phyloP scores from a whole-genome alignment of 371 early-diverging fungal genomes.

The Sporodiniella umbellata region DNA sequence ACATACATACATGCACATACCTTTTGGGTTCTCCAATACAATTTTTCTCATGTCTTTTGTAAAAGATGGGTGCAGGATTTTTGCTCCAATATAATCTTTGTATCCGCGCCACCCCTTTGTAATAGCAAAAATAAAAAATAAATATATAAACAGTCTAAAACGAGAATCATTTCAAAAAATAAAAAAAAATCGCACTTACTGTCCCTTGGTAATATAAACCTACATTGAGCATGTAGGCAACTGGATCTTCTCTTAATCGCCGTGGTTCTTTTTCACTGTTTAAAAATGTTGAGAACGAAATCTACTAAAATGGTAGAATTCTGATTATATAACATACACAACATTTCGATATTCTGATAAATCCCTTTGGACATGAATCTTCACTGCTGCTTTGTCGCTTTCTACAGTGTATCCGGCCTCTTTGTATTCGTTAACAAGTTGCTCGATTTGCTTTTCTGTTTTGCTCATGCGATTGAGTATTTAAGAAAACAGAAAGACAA shows the following conservation, averaged over 20 bases:
- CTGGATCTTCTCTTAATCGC: conserved; percentile 71
- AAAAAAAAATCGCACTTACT: conserved; percentile 36
- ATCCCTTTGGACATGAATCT: conserved; percentile 24
- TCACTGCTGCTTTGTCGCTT: conserved; percentile 9
- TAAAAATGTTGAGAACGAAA: not conserved
- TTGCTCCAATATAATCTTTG: conserved; percentile 73
- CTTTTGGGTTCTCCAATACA: conserved; percentile 49
- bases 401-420: conserved; percentile 6
- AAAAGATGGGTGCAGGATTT: conserved; percentile 70
- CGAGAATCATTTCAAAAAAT: not conserved
- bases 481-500: not conserved
- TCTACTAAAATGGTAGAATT: not conserved
- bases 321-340: conserved; percentile 16
- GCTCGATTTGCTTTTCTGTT: conserved; percentile 16
- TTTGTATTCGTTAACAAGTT: conserved; percentile 19
- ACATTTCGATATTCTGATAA: conserved; percentile 26
- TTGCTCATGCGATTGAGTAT: not conserved
- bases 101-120: conserved; percentile 78
- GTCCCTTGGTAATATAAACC: conserved; percentile 70
- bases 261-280: conserved; percentile 60
- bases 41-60: conserved; percentile 55
- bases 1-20: conserved; percentile 20
- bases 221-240: conserved; percentile 73
- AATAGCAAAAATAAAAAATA: not conserved
- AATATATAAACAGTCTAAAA: not conserved